phyloP scores from a whole-genome alignment of 169 alveolate species.

The Eimeria sp. region DNA sequence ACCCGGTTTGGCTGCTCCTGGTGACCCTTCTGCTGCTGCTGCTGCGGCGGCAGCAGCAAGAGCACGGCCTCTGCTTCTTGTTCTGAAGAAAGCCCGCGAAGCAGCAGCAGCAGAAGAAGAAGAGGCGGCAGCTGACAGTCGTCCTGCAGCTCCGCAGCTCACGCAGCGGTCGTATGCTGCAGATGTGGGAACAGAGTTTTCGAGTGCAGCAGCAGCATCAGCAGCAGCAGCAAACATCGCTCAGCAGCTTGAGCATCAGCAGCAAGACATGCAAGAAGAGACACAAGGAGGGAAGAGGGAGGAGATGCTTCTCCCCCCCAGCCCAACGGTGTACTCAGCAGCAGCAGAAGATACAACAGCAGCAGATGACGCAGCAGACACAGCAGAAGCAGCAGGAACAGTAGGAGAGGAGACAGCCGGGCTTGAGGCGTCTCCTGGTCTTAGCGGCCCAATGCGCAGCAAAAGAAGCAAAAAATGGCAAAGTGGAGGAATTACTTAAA shows the following conservation, averaged over 20 bases:
- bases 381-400: too few relatives aligned
- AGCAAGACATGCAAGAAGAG: background rate
- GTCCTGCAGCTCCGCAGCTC: slow-evolving; percentile 17
- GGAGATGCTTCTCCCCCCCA: background rate
- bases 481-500: background rate
- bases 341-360: too few relatives aligned
- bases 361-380: too few relatives aligned
- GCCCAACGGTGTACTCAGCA: too few relatives aligned
- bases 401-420: background rate
- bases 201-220: too few relatives aligned
- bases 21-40: slow-evolving; percentile 4
- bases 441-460: background rate
- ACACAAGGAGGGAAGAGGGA: background rate
- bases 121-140: background rate
- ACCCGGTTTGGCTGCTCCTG: background rate
- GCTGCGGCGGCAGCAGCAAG: slow-evolving; percentile 36
- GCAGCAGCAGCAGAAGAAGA: background rate
- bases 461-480: background rate
- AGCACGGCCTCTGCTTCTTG: slow-evolving; percentile 20
- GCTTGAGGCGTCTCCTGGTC: slow-evolving; percentile 2
- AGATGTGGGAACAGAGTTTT: background rate
- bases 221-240: too few relatives aligned
- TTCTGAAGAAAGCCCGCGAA: slow-evolving; percentile 10
- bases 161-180: slow-evolving; percentile 30
- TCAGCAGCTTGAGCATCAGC: background rate